Percentiles rank a stretch among this genome's conserved stretches.
These are phyloP conservation scores for Kazachstania martiniae DNA, from an alignment of 805 yeast species.

Conservation along the genomic window DNA sequence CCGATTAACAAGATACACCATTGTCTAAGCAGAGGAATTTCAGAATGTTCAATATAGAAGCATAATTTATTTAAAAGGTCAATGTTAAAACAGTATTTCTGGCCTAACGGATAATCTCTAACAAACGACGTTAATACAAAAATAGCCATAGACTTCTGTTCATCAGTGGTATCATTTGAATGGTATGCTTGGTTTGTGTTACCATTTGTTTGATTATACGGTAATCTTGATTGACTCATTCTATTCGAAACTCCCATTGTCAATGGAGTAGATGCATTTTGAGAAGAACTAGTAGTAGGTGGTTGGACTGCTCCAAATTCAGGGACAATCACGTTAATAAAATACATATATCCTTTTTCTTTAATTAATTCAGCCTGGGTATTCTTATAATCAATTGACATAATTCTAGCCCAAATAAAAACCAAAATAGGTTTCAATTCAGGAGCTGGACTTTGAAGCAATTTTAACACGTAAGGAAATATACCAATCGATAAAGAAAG, in stretches of 20 bases:
- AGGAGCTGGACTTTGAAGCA: constrained; percentile 89
- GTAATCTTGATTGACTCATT: background rate
- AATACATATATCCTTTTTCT: constrained; percentile 83
- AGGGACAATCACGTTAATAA: constrained; percentile 63
- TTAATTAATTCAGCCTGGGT: constrained; percentile 88
- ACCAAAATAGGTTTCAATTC: constrained; percentile 89
- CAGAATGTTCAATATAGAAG: constrained; percentile 56
- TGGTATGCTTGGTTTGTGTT: constrained; percentile 5
- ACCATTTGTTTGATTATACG: background rate
- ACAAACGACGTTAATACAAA: constrained; percentile 80
- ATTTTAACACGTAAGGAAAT: constrained; percentile 84
- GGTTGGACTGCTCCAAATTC: constrained; percentile 19
- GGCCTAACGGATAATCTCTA: constrained; percentile 70
- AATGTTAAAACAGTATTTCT: constrained; percentile 62
- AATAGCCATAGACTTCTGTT: constrained; percentile 93
- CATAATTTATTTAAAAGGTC: constrained; percentile 63
- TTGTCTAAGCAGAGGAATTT: constrained; percentile 78
- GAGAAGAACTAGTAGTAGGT: constrained; percentile 9
- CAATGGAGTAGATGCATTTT: constrained; percentile 12
- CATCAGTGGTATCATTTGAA: constrained; percentile 42
- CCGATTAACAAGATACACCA: constrained; percentile 81
- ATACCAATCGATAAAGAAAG: constrained; percentile 88
- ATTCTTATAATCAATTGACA: constrained; percentile 86
- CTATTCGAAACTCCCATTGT: constrained; percentile 13
- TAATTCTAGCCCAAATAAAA: constrained; percentile 94